These are phyloP conservation scores for Naegleria fowleri DNA, from an alignment of 208 protist genomes.

Conservation along the genomic window DNA sequence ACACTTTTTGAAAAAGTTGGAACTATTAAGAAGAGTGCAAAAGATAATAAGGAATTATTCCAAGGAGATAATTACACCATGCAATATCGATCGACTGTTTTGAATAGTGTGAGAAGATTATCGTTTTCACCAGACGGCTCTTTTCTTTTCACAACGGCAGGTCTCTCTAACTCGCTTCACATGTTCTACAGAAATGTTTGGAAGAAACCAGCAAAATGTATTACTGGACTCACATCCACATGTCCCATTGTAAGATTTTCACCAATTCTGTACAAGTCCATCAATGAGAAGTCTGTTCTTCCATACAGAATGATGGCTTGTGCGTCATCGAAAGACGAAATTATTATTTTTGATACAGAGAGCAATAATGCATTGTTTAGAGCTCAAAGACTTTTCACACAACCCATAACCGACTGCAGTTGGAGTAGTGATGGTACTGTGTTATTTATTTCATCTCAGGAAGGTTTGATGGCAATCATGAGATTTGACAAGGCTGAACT, in stretches of 20 bases:
- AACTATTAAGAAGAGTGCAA: neutral
- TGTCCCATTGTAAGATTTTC: neutral
- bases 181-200: neutral
- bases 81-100: neutral
- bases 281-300: neutral
- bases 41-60: slow-evolving; percentile 16
- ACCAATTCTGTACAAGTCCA: neutral
- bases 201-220: neutral
- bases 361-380: neutral
- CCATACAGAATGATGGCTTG: neutral
- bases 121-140: neutral
- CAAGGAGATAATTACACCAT: slow-evolving; percentile 7
- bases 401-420: neutral
- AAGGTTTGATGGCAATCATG: neutral
- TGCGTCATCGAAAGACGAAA: neutral
- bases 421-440: neutral
- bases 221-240: neutral
- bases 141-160: neutral
- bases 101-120: neutral
- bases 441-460: neutral
- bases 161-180: neutral
- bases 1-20: neutral
- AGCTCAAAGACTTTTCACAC: neutral
- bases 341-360: neutral
- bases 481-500: neutral